A percentile compares a stretch with the other conserved stretches of the same genome.
Conservation (phyloP, 2,329 filamentous ascomycete species). For the Onygenales sp. region DNA sequence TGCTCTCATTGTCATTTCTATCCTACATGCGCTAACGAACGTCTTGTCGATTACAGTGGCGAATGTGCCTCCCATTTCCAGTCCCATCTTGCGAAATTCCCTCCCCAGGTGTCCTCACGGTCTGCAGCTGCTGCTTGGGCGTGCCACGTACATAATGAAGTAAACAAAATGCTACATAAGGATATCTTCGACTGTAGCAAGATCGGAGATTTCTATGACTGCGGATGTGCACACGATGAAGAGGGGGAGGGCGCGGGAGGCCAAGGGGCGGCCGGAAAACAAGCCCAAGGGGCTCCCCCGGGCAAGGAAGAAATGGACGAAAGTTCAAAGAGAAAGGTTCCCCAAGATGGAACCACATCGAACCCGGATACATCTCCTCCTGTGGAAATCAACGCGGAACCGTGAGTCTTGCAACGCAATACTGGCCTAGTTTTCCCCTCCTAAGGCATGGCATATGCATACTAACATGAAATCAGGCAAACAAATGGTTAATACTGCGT, state of each 20-base stretch:
- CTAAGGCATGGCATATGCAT: too few species aligned
- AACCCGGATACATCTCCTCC: conserved; percentile 1
- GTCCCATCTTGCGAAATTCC: conserved; percentile 51
- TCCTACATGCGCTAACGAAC: not conserved
- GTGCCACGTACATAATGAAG: conserved; percentile 58
- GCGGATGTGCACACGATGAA: conserved; percentile 52
- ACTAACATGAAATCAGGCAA: too few species aligned
- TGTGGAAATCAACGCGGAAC: conserved; percentile 12
- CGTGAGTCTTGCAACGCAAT: conserved; percentile 6
- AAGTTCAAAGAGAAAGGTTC: conserved; percentile 1
- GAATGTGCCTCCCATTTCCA: conserved; percentile 58
- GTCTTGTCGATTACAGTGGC: conserved; percentile 34
- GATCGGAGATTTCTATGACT: conserved; percentile 59
- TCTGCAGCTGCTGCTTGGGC: conserved; percentile 56
- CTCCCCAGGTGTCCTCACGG: conserved; percentile 54
- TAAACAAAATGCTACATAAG: conserved; percentile 54
- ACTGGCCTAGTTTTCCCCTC: too few species aligned
- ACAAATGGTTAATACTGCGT: too few species aligned
- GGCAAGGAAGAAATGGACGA: not conserved
- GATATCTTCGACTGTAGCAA: conserved; percentile 54
- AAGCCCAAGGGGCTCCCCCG: not conserved
- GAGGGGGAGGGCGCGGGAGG: conserved; percentile 17
- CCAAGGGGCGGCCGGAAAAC: not conserved
- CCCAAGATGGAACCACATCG: conserved; percentile 5
- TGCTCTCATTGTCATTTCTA: not conserved